Conservation (phyloP, 2,329 filamentous ascomycete genomes). For the Cladosporium oxysporum region DNA sequence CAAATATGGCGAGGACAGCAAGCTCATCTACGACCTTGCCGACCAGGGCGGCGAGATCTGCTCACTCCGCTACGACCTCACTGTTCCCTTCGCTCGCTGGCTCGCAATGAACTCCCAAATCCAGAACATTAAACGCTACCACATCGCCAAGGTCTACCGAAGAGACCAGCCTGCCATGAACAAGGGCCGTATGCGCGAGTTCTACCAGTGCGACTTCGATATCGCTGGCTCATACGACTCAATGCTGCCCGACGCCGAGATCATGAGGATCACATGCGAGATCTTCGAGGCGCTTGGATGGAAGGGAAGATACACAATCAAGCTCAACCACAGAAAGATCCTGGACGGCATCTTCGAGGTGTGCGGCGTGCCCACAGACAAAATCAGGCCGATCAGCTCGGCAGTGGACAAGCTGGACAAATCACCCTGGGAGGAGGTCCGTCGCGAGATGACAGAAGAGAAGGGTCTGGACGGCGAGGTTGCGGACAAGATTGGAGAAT, state of each 20-base stretch:
- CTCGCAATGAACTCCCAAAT: conserved; percentile 86
- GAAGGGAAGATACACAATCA: conserved; percentile 77
- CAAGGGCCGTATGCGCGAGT: conserved; percentile 91
- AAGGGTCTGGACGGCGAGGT: conserved; percentile 77
- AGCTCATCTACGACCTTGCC: conserved; percentile 86
- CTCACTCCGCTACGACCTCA: conserved; percentile 83
- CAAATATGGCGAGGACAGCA: conserved; percentile 90
- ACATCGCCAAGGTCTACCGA: conserved; percentile 90
- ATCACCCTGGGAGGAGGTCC: conserved; percentile 80
- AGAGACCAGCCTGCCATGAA: conserved; percentile 82
- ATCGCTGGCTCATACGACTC: conserved; percentile 85
- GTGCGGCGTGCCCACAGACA: conserved; percentile 82
- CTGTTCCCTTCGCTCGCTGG: conserved; percentile 88
- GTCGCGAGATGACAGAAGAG: conserved; percentile 89
- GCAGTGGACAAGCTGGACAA: conserved; percentile 98
- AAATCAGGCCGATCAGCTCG: conserved; percentile 85
- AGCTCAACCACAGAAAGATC: conserved; percentile 93
- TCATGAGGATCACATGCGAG: conserved; percentile 79
- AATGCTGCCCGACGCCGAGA: conserved; percentile 91
- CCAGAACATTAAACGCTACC: conserved; percentile 86
- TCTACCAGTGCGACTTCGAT: conserved; percentile 97
- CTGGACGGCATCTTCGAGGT: conserved; percentile 90
- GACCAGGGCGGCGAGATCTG: conserved; percentile 86
- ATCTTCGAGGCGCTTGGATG: conserved; percentile 80
- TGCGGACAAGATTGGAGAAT: conserved; percentile 85